A percentile compares a stretch with the other conserved stretches of the same genome.
These are phyloP conservation scores for Fonsecaea multimorphosa DNA, from an alignment of 2,329 filamentous ascomycete genomes.

Conservation along the genomic window DNA sequence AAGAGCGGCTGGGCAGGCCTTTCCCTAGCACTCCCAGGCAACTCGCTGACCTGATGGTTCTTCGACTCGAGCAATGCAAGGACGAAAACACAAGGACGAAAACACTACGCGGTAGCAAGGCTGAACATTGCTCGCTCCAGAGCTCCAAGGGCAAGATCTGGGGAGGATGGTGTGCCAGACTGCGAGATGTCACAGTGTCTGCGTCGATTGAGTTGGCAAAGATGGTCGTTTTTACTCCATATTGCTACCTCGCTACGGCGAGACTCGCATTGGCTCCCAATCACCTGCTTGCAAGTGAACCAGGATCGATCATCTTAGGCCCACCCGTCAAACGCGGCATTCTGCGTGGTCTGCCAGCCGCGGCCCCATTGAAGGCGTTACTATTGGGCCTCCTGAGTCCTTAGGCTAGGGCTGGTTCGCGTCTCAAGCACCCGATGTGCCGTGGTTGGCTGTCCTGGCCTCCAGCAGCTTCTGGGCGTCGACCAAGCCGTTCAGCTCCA, in stretches of 20 bases:
- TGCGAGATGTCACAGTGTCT: not conserved
- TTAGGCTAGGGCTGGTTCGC: not conserved
- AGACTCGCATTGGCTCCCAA: not conserved
- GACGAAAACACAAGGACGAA: not conserved
- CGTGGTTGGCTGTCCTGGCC: constrained; percentile 22
- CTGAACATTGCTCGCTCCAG: not conserved
- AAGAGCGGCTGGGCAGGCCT: not conserved
- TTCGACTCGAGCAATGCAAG: not conserved
- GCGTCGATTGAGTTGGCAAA: not conserved
- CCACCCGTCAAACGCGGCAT: not conserved
- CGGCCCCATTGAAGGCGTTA: not conserved
- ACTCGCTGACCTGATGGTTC: no score
- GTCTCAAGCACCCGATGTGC: not conserved
- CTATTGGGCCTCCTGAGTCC: not conserved
- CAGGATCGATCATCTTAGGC: not conserved
- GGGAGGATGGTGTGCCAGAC: no score
- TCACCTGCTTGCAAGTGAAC: not conserved
- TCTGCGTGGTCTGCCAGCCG: not conserved
- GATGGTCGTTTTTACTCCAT: not conserved
- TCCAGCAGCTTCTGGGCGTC: constrained; percentile 31
- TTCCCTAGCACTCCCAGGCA: no score
- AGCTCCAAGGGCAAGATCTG: not conserved
- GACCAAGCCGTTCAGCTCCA: constrained; percentile 39
- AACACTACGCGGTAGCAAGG: no score
- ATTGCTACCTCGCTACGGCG: not conserved